Percentiles rank a stretch among this genome's conserved stretches.
These are phyloP conservation scores for Neofusicoccum cordaticola DNA, from an alignment of 2,329 filamentous ascomycete species.

Conservation along the genomic window DNA sequence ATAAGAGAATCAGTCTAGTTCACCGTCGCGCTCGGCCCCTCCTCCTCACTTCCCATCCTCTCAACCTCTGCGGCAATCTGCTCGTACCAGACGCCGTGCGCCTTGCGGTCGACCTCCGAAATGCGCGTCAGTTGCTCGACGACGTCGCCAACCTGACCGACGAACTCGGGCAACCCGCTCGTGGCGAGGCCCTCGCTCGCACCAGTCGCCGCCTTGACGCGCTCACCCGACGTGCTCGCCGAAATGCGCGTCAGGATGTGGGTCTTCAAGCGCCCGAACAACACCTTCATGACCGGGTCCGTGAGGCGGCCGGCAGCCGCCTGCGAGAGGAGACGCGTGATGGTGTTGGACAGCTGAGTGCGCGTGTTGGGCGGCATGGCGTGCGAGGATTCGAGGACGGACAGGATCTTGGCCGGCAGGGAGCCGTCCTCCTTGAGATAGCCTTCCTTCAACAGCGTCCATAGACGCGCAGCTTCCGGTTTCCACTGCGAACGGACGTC, in stretches of 20 bases:
- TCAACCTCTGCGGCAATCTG: constrained; percentile 57
- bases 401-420: constrained; percentile 45
- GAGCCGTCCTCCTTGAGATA: constrained; percentile 55
- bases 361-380: constrained; percentile 49
- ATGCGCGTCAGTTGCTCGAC: constrained; percentile 66
- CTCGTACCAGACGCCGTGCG: constrained; percentile 71
- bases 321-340: constrained; percentile 52
- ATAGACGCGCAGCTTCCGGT: constrained; percentile 68
- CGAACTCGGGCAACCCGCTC: constrained; percentile 71
- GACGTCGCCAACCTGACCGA: constrained; percentile 65
- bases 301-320: constrained; percentile 50
- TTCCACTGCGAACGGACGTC: constrained; percentile 78
- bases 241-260: constrained; percentile 65
- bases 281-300: constrained; percentile 64
- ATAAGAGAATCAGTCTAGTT: not conserved
- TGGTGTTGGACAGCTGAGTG: constrained; percentile 42
- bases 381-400: constrained; percentile 48
- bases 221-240: constrained; percentile 66
- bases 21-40: not conserved
- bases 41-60: constrained; percentile 25
- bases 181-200: constrained; percentile 68
- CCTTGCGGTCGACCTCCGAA: constrained; percentile 64
- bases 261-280: constrained; percentile 64
- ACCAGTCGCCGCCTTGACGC: constrained; percentile 65
- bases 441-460: constrained; percentile 61